Conservation (phyloP, 2,329 filamentous ascomycete species). For the Camptophora hylomeconis region DNA sequence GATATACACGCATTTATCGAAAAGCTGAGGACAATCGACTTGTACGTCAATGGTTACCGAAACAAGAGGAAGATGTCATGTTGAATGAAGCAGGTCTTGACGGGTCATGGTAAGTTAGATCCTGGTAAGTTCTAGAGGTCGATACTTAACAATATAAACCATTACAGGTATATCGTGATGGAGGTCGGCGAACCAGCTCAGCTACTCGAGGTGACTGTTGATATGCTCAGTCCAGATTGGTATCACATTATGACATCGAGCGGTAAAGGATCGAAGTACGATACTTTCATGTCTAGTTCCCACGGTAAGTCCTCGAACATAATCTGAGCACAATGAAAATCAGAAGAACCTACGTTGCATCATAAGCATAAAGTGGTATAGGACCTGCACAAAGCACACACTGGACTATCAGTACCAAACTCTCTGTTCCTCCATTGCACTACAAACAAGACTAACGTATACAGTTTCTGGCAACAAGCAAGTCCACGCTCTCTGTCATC, state of each 20-base stretch:
- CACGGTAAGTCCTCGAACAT: slow-evolving; percentile 11
- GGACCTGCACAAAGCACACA: too few relatives aligned
- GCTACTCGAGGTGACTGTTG: slow-evolving; percentile 19
- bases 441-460: too few relatives aligned
- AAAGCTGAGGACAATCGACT: slow-evolving; percentile 20
- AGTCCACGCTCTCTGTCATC: slow-evolving; percentile 17
- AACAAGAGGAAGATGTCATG: slow-evolving; percentile 8
- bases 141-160: background rate
- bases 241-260: slow-evolving; percentile 20
- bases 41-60: slow-evolving; percentile 17
- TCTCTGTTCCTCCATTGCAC: too few relatives aligned
- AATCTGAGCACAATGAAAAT: too few relatives aligned
- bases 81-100: slow-evolving; percentile 12
- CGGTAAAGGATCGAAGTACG: slow-evolving; percentile 17
- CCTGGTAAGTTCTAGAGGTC: background rate
- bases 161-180: slow-evolving; percentile 17
- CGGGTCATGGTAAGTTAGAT: slow-evolving; percentile 14
- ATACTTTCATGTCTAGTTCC: slow-evolving; percentile 17
- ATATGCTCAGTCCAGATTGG: slow-evolving; percentile 22
- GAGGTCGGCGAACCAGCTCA: slow-evolving; percentile 18
- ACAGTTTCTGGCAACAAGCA: slow-evolving; percentile 13
- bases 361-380: too few relatives aligned
- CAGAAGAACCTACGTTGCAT: too few relatives aligned
- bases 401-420: too few relatives aligned
- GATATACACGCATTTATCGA: slow-evolving; percentile 18